Base-by-base conservation (phyloP, 2,329 filamentous ascomycete genomes). In the Helotiales sp. region DNA sequence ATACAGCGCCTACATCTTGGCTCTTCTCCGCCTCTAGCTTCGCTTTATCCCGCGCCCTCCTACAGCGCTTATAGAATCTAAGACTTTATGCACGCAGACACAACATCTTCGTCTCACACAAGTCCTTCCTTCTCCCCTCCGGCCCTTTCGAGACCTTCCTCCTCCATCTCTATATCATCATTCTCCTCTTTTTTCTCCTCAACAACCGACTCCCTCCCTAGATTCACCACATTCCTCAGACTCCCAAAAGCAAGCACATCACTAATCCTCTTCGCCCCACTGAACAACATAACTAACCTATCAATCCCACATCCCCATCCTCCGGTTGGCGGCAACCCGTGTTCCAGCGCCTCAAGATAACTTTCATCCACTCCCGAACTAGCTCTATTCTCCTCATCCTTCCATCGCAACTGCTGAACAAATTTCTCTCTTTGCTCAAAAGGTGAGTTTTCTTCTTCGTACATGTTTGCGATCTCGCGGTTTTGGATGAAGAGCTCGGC, bases 261-360 rank as follows among this genome's bases (percentile, higher is more conserved):
- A 36, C 84, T 85, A 68, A 99, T 97, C 66, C 89, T 83, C 71
- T 84, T 84, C 33, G 85, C 81, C 0, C 90, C 92, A 1, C 88
- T 85, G 68, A 98, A 90, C 49, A 97, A 76, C 95, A 99, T 99
- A 34, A 91, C 88, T 52, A 99, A 77, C 53, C 95, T 81, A 75
- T 99, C 95, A 40, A 99, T 79, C 1, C 95, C 95, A 67, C 92
- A 96, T 1, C 95, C 95, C 95, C 95, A 99, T 4, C 95, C 95
- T 0, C 93, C 95, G 0, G 95, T 99, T 0, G 95, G 91, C n/a
- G 95, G 95, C 59, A 99, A 76, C 0, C 91, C 95, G 76, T 90
- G 91, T 72, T 96, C 91, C 51, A 99, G 75, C 3, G 90, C 91
- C 65, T 88, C 83, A 47, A 97, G 77, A 69, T 96, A 99, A 67